Evolutionary conservation across 371 early-diverging fungal genomes (phyloP).

Genomic region (Phascolomyces articulosus): DNA sequence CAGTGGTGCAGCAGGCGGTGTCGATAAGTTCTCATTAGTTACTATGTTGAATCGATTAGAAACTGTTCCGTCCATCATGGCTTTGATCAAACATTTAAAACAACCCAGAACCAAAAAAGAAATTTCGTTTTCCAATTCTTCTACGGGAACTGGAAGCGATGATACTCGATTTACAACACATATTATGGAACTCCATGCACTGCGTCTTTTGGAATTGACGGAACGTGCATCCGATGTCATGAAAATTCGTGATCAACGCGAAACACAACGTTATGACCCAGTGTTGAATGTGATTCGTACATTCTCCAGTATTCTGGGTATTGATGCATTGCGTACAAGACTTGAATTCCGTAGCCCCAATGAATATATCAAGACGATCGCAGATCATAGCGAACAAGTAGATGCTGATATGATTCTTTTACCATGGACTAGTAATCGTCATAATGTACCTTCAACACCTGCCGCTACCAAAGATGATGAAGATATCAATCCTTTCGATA

Average conservation of each 20-base stretch:
- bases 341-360: conserved; percentile 26
- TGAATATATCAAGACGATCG: conserved; percentile 25
- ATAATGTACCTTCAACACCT: not conserved
- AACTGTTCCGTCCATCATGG: conserved; percentile 75
- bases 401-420: conserved; percentile 34
- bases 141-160: not conserved
- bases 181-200: conserved; percentile 41
- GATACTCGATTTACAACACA: not conserved
- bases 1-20: not conserved
- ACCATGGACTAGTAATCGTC: conserved; percentile 22
- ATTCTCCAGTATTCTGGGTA: conserved; percentile 66
- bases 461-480: not conserved
- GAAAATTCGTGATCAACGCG: conserved; percentile 62
- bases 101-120: conserved; percentile 14
- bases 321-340: conserved; percentile 36
- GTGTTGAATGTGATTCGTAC: conserved; percentile 75
- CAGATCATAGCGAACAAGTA: conserved; percentile 17
- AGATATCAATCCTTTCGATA: not conserved
- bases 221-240: conserved; percentile 77
- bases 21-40: conserved; percentile 36
- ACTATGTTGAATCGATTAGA: conserved; percentile 69
- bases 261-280: conserved; percentile 68
- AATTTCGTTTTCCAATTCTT: not conserved
- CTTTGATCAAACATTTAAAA: conserved; percentile 63
- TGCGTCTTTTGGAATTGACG: conserved; percentile 73